These are phyloP conservation scores for Macrocybe gigantea DNA, from an alignment of 768 basidiomycete genomes.

Conservation along the genomic window DNA sequence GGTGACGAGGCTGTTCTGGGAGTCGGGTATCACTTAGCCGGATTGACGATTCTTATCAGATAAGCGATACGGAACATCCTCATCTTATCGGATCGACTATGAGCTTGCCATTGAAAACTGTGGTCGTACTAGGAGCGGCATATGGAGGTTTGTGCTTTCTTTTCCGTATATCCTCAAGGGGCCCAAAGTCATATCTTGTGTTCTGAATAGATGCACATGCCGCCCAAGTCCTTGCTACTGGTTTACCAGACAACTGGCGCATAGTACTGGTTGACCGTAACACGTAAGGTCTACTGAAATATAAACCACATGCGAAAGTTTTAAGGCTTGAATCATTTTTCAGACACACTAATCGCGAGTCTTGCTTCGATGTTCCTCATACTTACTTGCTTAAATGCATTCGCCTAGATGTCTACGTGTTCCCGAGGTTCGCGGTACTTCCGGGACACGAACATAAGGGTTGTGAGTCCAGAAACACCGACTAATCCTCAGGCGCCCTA, in stretches of 20 bases:
- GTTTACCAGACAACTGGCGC: slow-evolving; percentile 45
- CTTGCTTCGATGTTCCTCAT: neutral
- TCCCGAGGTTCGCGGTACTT: slow-evolving; percentile 52
- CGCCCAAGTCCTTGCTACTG: slow-evolving; percentile 41
- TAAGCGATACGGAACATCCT: neutral
- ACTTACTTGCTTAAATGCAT: neutral
- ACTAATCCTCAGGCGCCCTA: neutral
- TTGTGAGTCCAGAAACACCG: slow-evolving; percentile 28
- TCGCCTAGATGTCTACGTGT: slow-evolving; percentile 44
- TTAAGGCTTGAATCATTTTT: neutral
- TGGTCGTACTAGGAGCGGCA: slow-evolving; percentile 49
- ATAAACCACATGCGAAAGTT: neutral
- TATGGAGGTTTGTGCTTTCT: slow-evolving; percentile 44
- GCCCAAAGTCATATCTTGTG: neutral
- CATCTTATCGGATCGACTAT: slow-evolving; percentile 4
- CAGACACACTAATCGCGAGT: slow-evolving; percentile 45
- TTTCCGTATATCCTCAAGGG: neutral
- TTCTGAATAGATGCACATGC: slow-evolving; percentile 36
- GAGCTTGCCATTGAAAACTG: slow-evolving; percentile 22
- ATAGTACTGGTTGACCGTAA: slow-evolving; percentile 57
- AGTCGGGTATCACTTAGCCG: slow-evolving; percentile 16
- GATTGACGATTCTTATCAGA: neutral
- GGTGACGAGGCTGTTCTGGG: slow-evolving; percentile 3
- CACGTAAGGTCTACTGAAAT: slow-evolving; percentile 30
- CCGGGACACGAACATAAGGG: slow-evolving; percentile 63